Evolutionary conservation across 345 rosid species (phyloP), one percentile per base, ranked within the genome.

Genomic region (Garcia nutans): DNA sequence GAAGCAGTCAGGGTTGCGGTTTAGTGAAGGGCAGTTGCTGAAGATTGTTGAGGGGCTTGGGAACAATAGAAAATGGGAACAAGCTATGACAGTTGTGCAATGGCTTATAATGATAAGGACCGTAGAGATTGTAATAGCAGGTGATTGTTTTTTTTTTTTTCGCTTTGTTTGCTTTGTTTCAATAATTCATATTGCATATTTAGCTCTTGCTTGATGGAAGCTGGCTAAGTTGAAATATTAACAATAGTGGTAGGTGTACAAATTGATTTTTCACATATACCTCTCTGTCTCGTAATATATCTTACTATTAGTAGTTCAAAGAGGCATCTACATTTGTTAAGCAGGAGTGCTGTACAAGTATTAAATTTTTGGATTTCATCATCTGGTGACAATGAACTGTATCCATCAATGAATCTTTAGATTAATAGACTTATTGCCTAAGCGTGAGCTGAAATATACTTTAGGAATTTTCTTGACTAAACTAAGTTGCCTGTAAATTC

Each of bases 1-100:
- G 97, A 95, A 91, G 84, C 93, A 87, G 54, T 93, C 96, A 13
- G 94, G 94, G 8, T 83, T 95, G 89, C 84, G 82, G 78, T 95
- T 93, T 77, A 86, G 80, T 55, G 99, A 95, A 86, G 85, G 87
- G 68, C 99, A 93, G 77, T 72, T 95, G 91, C 91, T 95, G 76
- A 91, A 84, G 87, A 86, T 91, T 85, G 84, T 95, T 75, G 86
- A 85, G 68, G 84, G 86, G 57, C 90, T 95, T n/a, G 92, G 99
- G 37, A 70, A 82, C n/a, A 87, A 76, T 8, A 79, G 84, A 45
- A 83, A 88, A 80, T 91, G 97, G 96, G 89, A 86, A 88, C 97
- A 91, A 82, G 97, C 96, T 1, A 75, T 84, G 78, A 85, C 91
- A 17, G 87, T 91, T 75, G 94, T 95, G 76, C 85, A 81, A 59